Percentiles rank a stretch among this genome's conserved stretches.
These are phyloP conservation scores for Papiliotrema fonsecae DNA, from an alignment of 1,284 basidiomycete species.

Conservation along the genomic window DNA sequence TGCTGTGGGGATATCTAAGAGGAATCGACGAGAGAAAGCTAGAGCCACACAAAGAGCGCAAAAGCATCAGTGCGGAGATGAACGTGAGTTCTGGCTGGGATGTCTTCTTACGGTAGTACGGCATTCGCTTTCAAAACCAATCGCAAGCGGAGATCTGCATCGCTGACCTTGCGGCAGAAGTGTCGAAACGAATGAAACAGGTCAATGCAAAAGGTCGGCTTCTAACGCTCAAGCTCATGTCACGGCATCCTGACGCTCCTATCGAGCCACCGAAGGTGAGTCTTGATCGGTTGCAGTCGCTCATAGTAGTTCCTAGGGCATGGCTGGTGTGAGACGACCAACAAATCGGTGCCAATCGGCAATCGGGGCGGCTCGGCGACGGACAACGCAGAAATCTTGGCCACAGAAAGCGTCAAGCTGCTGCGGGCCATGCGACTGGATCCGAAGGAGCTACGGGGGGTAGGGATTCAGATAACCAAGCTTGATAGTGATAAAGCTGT, in stretches of 20 bases:
- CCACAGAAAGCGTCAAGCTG: slow-evolving; percentile 71
- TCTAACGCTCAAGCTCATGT: slow-evolving; percentile 83
- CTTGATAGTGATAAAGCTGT: slow-evolving; percentile 55
- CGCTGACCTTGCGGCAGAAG: slow-evolving; percentile 67
- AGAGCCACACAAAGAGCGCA: slow-evolving; percentile 75
- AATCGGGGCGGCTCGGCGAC: slow-evolving; percentile 62
- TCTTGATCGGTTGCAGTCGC: background rate
- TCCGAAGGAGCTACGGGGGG: slow-evolving; percentile 81
- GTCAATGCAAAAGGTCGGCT: slow-evolving; percentile 65
- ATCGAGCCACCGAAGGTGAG: slow-evolving; percentile 84
- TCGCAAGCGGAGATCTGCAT: slow-evolving; percentile 77
- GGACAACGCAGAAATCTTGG: slow-evolving; percentile 66
- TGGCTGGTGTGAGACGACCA: slow-evolving; percentile 78
- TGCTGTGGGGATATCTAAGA: slow-evolving; percentile 72
- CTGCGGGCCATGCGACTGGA: slow-evolving; percentile 70
- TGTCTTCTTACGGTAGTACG: slow-evolving; percentile 61
- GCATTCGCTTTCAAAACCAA: slow-evolving; percentile 81
- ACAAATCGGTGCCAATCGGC: slow-evolving; percentile 62
- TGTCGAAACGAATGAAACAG: slow-evolving; percentile 63
- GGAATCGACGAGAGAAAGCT: slow-evolving; percentile 76
- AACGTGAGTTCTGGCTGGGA: slow-evolving; percentile 59
- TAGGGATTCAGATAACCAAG: slow-evolving; percentile 90
- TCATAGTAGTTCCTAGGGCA: slow-evolving; percentile 78
- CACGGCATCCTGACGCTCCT: slow-evolving; percentile 77
- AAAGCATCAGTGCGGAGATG: slow-evolving; percentile 84